A percentile compares a stretch with the other conserved stretches of the same genome.
These are phyloP conservation scores for Cryphonectria parasitica DNA, from an alignment of 2,329 filamentous ascomycete species.

Conservation along the genomic window DNA sequence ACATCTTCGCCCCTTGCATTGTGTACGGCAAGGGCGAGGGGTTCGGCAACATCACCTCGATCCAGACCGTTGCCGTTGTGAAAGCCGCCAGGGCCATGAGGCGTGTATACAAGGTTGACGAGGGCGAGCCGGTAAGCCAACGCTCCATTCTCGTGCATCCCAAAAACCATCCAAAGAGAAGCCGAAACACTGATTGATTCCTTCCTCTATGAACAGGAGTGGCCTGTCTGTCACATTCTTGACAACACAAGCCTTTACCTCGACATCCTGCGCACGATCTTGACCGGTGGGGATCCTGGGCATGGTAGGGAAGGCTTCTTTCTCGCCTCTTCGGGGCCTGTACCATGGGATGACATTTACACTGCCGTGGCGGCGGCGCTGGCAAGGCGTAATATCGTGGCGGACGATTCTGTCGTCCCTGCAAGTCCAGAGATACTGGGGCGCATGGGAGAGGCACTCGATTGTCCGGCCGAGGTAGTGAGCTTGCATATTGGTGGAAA, in stretches of 20 bases:
- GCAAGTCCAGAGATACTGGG: slow-evolving; percentile 43
- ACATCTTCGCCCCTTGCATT: slow-evolving; percentile 58
- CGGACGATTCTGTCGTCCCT: slow-evolving; percentile 40
- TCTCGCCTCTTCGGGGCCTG: slow-evolving; percentile 51
- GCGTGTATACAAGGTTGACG: slow-evolving; percentile 48
- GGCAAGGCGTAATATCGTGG: slow-evolving; percentile 44
- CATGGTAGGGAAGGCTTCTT: slow-evolving; percentile 53
- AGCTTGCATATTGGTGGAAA: slow-evolving; percentile 46
- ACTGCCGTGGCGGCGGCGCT: slow-evolving; percentile 47
- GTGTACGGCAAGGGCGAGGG: slow-evolving; percentile 55
- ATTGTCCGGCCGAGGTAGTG: slow-evolving; percentile 42
- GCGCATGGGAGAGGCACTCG: slow-evolving; percentile 47
- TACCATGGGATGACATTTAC: slow-evolving; percentile 57
- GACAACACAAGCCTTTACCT: slow-evolving; percentile 54
- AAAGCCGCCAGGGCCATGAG: slow-evolving; percentile 46
- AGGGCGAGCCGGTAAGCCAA: slow-evolving; percentile 38
- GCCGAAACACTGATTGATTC: slow-evolving; percentile 32
- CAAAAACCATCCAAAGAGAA: no score
- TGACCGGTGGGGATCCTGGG: slow-evolving; percentile 42
- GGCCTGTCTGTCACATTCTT: slow-evolving; percentile 57
- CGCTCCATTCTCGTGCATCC: no score
- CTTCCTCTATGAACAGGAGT: slow-evolving; percentile 34
- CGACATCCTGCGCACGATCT: slow-evolving; percentile 48
- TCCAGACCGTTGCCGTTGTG: slow-evolving; percentile 54
- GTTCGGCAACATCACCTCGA: slow-evolving; percentile 55